Conservation (phyloP, 495 filamentous ascomycete species). For the Penicillium samsonianum region DNA sequence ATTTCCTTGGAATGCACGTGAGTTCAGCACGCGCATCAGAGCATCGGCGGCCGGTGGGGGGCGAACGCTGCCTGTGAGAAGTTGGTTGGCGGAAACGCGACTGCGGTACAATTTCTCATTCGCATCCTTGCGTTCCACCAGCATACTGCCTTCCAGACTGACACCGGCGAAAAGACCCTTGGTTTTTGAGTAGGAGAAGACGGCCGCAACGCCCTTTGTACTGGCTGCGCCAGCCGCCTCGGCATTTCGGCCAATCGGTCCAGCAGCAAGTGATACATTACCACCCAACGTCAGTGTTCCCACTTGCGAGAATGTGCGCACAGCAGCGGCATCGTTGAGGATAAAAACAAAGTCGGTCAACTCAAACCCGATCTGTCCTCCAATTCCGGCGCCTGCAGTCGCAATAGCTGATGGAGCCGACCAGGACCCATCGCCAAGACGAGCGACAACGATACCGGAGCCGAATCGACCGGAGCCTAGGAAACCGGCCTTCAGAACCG, state of each 20-base stretch:
- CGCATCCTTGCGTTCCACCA: conserved; percentile 92
- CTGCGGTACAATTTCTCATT: conserved; percentile 94
- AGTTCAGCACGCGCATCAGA: conserved; percentile 79
- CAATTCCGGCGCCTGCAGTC: conserved; percentile 88
- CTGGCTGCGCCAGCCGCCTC: conserved; percentile 95
- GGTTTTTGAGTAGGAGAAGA: conserved; percentile 96
- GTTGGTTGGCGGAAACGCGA: conserved; percentile 74
- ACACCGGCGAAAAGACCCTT: conserved; percentile 97
- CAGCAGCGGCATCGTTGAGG: conserved; percentile 87
- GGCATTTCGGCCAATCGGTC: conserved; percentile 90
- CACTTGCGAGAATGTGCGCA: conserved; percentile 91
- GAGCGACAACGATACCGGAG: conserved; percentile 89
- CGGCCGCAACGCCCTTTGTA: conserved; percentile 81
- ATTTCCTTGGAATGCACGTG: conserved; percentile 75
- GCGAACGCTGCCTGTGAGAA: conserved; percentile 74
- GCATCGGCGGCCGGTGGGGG: conserved; percentile 82
- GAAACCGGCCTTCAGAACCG: conserved; percentile 95
- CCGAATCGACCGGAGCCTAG: conserved; percentile 90
- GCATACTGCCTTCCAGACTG: conserved; percentile 83
- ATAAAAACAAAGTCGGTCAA: conserved; percentile 99
- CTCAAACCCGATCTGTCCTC: conserved; percentile 96
- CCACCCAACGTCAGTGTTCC: conserved; percentile 91
- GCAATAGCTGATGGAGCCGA: conserved; percentile 91
- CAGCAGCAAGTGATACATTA: conserved; percentile 94
- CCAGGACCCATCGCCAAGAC: conserved; percentile 89